These are phyloP conservation scores for Saccharum hybrid DNA, from an alignment of 202 grass and related monocot genomes.

Conservation along the genomic window DNA sequence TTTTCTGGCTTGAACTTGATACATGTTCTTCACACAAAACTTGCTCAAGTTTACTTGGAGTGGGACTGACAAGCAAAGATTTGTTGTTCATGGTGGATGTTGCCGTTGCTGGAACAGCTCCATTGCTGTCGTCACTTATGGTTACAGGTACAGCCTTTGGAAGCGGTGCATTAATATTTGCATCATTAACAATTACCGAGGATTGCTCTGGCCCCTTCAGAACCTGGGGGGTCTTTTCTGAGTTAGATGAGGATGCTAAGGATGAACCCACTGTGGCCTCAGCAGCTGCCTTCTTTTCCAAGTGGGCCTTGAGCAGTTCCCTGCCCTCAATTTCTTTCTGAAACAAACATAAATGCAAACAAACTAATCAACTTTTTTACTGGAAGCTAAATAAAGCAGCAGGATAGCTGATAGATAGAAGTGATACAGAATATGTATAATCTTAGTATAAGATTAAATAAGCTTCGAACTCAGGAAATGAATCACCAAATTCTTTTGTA, in stretches of 20 bases:
- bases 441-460: slow-evolving; percentile 35
- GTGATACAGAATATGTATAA: slow-evolving; percentile 18
- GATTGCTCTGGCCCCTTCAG: slow-evolving; percentile 36
- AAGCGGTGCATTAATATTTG: slow-evolving; percentile 31
- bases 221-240: slow-evolving; percentile 53
- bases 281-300: slow-evolving; percentile 63
- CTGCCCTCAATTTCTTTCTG: slow-evolving; percentile 68
- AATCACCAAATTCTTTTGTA: slow-evolving; percentile 17
- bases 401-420: slow-evolving; percentile 8
- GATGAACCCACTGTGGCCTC: slow-evolving; percentile 47
- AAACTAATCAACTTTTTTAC: slow-evolving; percentile 40
- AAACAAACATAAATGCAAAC: slow-evolving; percentile 52
- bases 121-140: slow-evolving; percentile 17
- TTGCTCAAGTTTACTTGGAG: slow-evolving; percentile 43
- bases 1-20: slow-evolving; percentile 43
- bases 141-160: slow-evolving; percentile 31
- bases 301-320: slow-evolving; percentile 60
- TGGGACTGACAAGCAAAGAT: slow-evolving; percentile 36
- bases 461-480: slow-evolving; percentile 26
- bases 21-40: slow-evolving; percentile 44
- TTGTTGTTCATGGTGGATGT: slow-evolving; percentile 40
- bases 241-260: slow-evolving; percentile 46
- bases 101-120: slow-evolving; percentile 31
- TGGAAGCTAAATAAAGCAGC: slow-evolving; percentile 16
- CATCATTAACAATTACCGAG: slow-evolving; percentile 40